A percentile compares a stretch with the other conserved stretches of the same genome.
These are phyloP conservation scores for Neocatenulostroma microsporum DNA, from an alignment of 2,329 filamentous ascomycete genomes.

Conservation along the genomic window DNA sequence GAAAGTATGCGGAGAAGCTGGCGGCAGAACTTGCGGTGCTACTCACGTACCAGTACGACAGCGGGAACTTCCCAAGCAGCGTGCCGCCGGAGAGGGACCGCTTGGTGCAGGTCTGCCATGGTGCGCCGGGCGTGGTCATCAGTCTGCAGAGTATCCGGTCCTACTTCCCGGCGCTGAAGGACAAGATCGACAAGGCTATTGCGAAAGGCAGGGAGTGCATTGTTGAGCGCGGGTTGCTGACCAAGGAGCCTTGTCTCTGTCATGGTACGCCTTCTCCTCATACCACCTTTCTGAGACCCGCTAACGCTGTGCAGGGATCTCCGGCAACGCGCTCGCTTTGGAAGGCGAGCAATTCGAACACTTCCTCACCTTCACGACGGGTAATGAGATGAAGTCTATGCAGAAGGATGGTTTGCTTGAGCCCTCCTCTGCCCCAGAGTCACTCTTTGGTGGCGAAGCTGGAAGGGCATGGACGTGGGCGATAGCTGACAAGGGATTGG, in stretches of 20 bases:
- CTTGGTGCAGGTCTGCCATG: conserved; percentile 61
- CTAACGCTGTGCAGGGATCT: conserved; percentile 38
- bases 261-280: conserved; percentile 34
- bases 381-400: conserved; percentile 49
- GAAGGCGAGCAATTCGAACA: conserved; percentile 46
- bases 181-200: conserved; percentile 48
- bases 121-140: conserved; percentile 55
- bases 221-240: conserved; percentile 52
- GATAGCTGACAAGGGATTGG: conserved; percentile 36
- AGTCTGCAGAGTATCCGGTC: conserved; percentile 50
- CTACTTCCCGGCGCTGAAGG: conserved; percentile 49
- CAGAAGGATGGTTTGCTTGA: conserved; percentile 46
- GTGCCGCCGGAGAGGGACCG: conserved; percentile 42
- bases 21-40: conserved; percentile 48
- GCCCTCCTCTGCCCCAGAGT: conserved; percentile 43
- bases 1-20: conserved; percentile 47
- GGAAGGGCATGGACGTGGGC: conserved; percentile 40
- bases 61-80: conserved; percentile 57
- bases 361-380: conserved; percentile 52
- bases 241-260: conserved; percentile 58
- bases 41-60: conserved; percentile 52
- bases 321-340: conserved; percentile 55
- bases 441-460: conserved; percentile 40
- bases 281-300: background rate
- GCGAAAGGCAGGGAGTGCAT: conserved; percentile 46